Conservation (phyloP, 441 rosid species). For the Codiaeum variegatum region DNA sequence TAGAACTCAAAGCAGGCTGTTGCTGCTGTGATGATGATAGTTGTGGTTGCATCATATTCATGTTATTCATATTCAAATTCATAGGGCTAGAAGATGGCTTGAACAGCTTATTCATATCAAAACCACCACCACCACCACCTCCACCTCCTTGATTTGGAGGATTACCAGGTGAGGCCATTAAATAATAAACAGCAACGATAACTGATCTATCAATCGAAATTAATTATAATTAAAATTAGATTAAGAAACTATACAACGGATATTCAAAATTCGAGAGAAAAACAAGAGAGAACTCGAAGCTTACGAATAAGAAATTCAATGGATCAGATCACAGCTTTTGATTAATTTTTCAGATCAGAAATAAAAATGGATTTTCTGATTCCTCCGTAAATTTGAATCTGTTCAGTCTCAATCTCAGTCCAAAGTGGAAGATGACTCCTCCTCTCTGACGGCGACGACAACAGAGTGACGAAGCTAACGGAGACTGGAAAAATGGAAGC, state of each 20-base stretch:
- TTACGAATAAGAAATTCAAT: constrained; percentile 9
- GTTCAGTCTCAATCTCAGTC: background rate
- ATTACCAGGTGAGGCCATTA: constrained; percentile 36
- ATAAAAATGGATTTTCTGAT: background rate
- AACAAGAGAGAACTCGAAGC: constrained; percentile 1
- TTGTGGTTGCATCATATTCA: constrained; percentile 11
- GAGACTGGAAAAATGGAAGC: background rate
- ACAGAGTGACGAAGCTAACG: background rate
- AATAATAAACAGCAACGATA: constrained; percentile 1
- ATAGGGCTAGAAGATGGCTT: constrained; percentile 37
- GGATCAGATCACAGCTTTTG: constrained; percentile 17
- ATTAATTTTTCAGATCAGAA: constrained; percentile 14
- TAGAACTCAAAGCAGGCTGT: constrained; percentile 22
- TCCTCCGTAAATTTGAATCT: constrained; percentile 6
- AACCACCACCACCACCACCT: constrained; percentile 7
- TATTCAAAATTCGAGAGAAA: background rate
- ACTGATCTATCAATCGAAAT: constrained; percentile 10
- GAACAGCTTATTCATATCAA: constrained; percentile 38
- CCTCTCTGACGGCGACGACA: constrained; percentile 9
- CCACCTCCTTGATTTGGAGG: constrained; percentile 24
- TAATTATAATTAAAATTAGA: background rate
- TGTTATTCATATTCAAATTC: constrained; percentile 2
- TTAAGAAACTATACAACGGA: too few relatives aligned
- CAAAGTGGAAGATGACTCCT: background rate
- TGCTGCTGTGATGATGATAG: constrained; percentile 14